These are phyloP conservation scores for Pseudocercospora pini-densiflorae DNA, from an alignment of 2,329 filamentous ascomycete species.

Conservation along the genomic window DNA sequence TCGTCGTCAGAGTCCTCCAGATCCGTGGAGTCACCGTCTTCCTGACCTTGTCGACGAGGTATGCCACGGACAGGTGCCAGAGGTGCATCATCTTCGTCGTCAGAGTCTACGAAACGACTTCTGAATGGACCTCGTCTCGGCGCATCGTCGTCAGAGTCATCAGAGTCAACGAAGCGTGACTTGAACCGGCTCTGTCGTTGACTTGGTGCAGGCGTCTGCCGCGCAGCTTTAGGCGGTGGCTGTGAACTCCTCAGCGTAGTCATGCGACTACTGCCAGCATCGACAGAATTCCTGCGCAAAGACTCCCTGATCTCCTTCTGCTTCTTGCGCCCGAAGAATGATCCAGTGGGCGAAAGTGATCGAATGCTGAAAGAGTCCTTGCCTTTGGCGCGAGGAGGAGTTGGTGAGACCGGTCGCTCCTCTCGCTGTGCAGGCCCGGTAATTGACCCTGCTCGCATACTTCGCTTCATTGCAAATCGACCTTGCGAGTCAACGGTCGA, in stretches of 20 bases:
- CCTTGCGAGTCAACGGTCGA: slow-evolving; percentile 47
- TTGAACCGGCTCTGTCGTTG: slow-evolving; percentile 38
- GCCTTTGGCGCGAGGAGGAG: slow-evolving; percentile 32
- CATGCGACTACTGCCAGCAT: slow-evolving; percentile 25
- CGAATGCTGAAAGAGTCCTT: slow-evolving; percentile 62
- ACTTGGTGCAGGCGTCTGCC: slow-evolving; percentile 15
- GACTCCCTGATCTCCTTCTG: slow-evolving; percentile 33
- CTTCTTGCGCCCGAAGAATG: slow-evolving; percentile 49
- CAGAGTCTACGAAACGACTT: slow-evolving; percentile 56
- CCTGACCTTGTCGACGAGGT: slow-evolving; percentile 57
- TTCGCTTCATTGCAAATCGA: slow-evolving; percentile 68
- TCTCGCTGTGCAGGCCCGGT: slow-evolving; percentile 40
- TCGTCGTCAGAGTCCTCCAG: slow-evolving; percentile 51
- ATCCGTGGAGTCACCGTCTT: slow-evolving; percentile 63
- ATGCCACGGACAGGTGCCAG: slow-evolving; percentile 64
- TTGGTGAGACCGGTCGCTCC: slow-evolving; percentile 47
- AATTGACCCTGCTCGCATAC: slow-evolving; percentile 66
- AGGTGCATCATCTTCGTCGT: slow-evolving; percentile 56
- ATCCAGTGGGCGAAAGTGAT: slow-evolving; percentile 69
- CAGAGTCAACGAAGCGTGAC: slow-evolving; percentile 65
- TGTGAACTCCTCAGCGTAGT: slow-evolving; percentile 28
- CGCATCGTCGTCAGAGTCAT: slow-evolving; percentile 63
- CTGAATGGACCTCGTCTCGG: slow-evolving; percentile 40
- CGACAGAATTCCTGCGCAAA: slow-evolving; percentile 34
- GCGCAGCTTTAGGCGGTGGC: slow-evolving; percentile 15